Conservation (phyloP, 306 rosid species). For the Canavalia ensiformis region DNA sequence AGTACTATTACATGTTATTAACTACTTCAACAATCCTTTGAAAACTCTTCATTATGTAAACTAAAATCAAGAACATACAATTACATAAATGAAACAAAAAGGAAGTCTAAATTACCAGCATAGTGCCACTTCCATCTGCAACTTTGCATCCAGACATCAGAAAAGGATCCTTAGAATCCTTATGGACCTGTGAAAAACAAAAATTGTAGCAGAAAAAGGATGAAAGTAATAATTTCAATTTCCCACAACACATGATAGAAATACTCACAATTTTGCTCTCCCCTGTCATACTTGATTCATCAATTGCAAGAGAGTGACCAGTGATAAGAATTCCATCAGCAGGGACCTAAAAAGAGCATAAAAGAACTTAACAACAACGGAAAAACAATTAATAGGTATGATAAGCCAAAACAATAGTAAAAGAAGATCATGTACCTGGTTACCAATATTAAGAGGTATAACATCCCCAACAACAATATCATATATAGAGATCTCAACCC, state of each 20-base stretch:
- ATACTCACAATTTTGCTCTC: slow-evolving; percentile 93
- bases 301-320: slow-evolving; percentile 93
- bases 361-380: slow-evolving; percentile 30
- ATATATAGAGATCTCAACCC: slow-evolving; percentile 88
- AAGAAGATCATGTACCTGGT: slow-evolving; percentile 66
- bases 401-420: slow-evolving; percentile 38
- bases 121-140: slow-evolving; percentile 96
- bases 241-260: slow-evolving; percentile 30
- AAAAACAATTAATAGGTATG: slow-evolving; percentile 32
- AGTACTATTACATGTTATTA: slow-evolving; percentile 34
- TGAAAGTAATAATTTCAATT: not conserved
- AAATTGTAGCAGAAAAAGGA: not conserved
- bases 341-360: slow-evolving; percentile 70
- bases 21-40: slow-evolving; percentile 32
- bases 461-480: slow-evolving; percentile 96
- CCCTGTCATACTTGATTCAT: slow-evolving; percentile 98
- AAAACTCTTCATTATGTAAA: not conserved
- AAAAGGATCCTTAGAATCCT: slow-evolving; percentile 88
- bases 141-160: slow-evolving; percentile 98
- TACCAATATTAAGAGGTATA: slow-evolving; percentile 85
- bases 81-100: slow-evolving; percentile 15
- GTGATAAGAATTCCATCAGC: slow-evolving; percentile 86
- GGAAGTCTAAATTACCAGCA: slow-evolving; percentile 73
- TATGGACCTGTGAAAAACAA: slow-evolving; percentile 64
- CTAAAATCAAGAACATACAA: slow-evolving; percentile 4